Base-by-base conservation (phyloP, 1,284 basidiomycete species). In the Boletus holoroseus region DNA sequence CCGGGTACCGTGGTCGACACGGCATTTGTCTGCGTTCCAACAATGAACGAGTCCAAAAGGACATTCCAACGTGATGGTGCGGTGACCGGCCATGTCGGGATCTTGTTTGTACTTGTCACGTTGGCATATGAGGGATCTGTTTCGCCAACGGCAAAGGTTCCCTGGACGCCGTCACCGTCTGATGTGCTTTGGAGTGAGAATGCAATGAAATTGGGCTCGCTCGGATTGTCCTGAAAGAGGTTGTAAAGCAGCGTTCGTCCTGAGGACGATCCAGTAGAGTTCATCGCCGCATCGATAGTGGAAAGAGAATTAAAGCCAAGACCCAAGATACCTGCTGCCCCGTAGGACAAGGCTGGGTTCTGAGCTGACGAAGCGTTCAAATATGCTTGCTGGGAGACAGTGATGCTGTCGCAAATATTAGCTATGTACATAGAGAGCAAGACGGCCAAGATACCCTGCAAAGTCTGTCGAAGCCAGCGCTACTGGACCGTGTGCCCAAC, bases 261-360 rank as follows among this genome's bases (percentile, higher is more conserved):
- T 6, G 76, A 72, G 3, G 76, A 73, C 4, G 76, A 73, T 26
- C 76, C 74, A 1, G 82, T 78, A 13, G 66, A 61, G 56, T 85
- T 86, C 45, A 89, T 69, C 3, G 72, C 63, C 12, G 71, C 64
- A 62, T 89, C 85, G 41, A 91, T 76, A 34, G 70, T 76, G 3
- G 88, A 91, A 28, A 90, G 76, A 15, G 79, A 79, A 30, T 81
- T 82, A 62, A 91, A 89, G 35, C 88, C 87, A n/a, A 90, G 74
- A 15, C 88, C 88, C 31, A 81, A 67, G 58, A 91, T 81, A n/a
- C 88, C 88, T 55, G 72, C 62, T 15, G 85, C 83, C 20, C 83
- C 84, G 58, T 85, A 88, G 3, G 73, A 71, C n/a, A 87, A 71
- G 8, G 83, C 83, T 24, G 87, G 85, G 63, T 90, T 88, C 46